Base-by-base conservation (phyloP, 306 rosid species). In the Dryas drummondii region DNA sequence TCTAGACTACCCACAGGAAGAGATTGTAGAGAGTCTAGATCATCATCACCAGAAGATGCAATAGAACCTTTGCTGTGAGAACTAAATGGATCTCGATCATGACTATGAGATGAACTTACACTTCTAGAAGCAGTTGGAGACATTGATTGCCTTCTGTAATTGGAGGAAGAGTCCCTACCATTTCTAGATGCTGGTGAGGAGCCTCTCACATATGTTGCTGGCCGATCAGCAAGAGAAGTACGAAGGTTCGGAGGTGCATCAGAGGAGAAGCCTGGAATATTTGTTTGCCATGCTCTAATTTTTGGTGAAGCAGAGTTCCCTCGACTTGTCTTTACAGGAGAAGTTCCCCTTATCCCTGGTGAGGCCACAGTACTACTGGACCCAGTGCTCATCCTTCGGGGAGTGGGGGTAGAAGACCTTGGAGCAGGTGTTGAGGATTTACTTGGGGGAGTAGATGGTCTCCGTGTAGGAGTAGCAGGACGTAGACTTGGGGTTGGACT, bases 301-400 rank as follows among this genome's bases (percentile, higher is more conserved):
- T 91, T 91, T 37, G 97, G 97, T 44, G 97, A 91, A 71, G 97
- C 90, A 68, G 96, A 89, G 79, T 86, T 88, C 78, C 97, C 97
- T 50, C 91, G 81, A 67, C 75, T 82, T 59, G 88, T 60, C 81
- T 84, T 89, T 65, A 88, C 75, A 7, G 97, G 97, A 64, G 97
- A 91, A 78, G 84, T 74, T 70, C 96, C 96, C 76, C 96, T 88
- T 57, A 52, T 64, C 77, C 91, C 93, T 17, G 90, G 58, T 47
- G 93, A 76, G 75, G 74, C 76, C 47, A 42, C 74, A 77, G 82
- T 60, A 47, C 84, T 66, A 71, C 81, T 76, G 71, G 96, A 86
- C 46, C 96, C 91, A 5, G 90, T 83, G 80, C 96, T 91, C 85
- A 83, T 54, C 82, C 93, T 82, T 78, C 89, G 80, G 12, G 90